Evolutionary conservation across 2,329 filamentous ascomycete species (phyloP).

Genomic region (Cladorrhinum sp.): DNA sequence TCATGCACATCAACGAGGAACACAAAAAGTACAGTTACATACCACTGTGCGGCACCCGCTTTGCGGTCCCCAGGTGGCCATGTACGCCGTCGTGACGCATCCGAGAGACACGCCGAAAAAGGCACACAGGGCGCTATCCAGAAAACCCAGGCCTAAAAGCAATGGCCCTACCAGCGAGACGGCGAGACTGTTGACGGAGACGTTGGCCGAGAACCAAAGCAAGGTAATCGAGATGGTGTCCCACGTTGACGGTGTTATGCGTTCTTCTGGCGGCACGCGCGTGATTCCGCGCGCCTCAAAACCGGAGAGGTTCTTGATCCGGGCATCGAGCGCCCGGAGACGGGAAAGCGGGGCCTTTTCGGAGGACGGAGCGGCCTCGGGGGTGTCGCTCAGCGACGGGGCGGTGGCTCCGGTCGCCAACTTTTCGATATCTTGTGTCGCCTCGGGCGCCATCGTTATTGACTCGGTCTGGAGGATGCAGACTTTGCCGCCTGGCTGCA

Average conservation of each 20-base stretch:
- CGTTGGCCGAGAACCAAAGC: conserved; percentile 44
- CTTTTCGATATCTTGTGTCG: not conserved
- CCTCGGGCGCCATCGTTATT: not conserved
- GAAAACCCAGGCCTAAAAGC: conserved; percentile 31
- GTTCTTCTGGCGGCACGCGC: conserved; percentile 38
- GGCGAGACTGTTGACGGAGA: conserved; percentile 42
- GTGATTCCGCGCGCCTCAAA: conserved; percentile 42
- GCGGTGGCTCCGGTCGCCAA: not conserved
- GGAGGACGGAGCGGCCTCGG: not conserved
- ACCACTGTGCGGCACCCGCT: conserved; percentile 32
- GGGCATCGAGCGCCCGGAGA: conserved; percentile 22
- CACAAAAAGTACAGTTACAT: not conserved
- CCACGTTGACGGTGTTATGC: conserved; percentile 32
- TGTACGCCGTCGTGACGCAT: conserved; percentile 27
- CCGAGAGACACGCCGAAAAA: conserved; percentile 29
- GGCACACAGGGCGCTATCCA: conserved; percentile 29
- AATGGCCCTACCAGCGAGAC: conserved; percentile 32
- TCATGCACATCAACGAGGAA: not conserved
- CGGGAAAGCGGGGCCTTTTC: not conserved
- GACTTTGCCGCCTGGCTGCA: not conserved
- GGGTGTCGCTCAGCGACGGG: not conserved
- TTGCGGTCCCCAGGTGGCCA: conserved; percentile 29
- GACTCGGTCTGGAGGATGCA: not conserved
- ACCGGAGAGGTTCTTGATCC: conserved; percentile 34
- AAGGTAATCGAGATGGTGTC: conserved; percentile 39